Conservation (phyloP, 805 yeast species). For the Kurtzmaniella cleridarum region DNA sequence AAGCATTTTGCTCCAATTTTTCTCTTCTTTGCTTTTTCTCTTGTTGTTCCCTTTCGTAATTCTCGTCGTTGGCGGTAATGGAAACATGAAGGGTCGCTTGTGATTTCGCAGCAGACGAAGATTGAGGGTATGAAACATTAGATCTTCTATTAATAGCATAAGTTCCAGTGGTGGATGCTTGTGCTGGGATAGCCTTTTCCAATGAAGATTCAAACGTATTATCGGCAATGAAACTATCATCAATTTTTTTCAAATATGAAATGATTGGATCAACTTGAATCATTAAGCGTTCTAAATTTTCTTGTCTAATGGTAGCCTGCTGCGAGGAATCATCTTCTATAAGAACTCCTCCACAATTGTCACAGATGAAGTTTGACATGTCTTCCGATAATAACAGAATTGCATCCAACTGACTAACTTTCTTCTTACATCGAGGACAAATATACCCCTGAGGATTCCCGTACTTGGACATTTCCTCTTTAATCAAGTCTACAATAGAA, state of each 20-base stretch:
- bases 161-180: slow-evolving; percentile 61
- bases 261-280: slow-evolving; percentile 85
- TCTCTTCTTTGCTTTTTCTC: slow-evolving; percentile 65
- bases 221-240: slow-evolving; percentile 36
- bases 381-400: slow-evolving; percentile 76
- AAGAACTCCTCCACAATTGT: slow-evolving; percentile 70
- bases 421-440: slow-evolving; percentile 79
- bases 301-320: slow-evolving; percentile 77
- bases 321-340: slow-evolving; percentile 86
- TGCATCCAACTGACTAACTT: slow-evolving; percentile 84
- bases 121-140: slow-evolving; percentile 26
- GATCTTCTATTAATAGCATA: slow-evolving; percentile 42
- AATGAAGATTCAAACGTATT: slow-evolving; percentile 48
- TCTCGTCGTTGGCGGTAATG: slow-evolving; percentile 83
- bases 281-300: slow-evolving; percentile 78
- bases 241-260: slow-evolving; percentile 59
- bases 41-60: slow-evolving; percentile 57
- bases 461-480: slow-evolving; percentile 77
- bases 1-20: slow-evolving; percentile 81
- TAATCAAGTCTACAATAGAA: slow-evolving; percentile 69
- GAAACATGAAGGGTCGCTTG: slow-evolving; percentile 88
- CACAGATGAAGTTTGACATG: slow-evolving; percentile 75
- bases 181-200: slow-evolving; percentile 80
- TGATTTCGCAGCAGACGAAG: slow-evolving; percentile 52
- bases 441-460: slow-evolving; percentile 91